These are phyloP conservation scores for Priceomyces fermenticarens DNA, from an alignment of 805 yeast genomes.

Conservation along the genomic window DNA sequence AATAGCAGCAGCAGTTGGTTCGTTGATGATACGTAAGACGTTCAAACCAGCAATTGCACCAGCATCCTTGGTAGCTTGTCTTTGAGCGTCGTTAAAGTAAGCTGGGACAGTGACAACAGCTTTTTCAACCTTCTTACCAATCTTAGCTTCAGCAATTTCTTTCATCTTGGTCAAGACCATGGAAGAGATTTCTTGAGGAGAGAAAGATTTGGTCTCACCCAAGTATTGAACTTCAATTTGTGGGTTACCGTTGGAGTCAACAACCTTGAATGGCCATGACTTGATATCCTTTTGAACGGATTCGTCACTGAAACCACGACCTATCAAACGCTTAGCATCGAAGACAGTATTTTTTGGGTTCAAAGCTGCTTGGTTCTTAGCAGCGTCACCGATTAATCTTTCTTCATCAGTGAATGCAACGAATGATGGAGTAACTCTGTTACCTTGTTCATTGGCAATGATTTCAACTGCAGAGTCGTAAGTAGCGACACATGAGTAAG, in stretches of 20 bases:
- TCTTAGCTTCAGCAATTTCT: slow-evolving; percentile 83
- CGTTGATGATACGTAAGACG: slow-evolving; percentile 48
- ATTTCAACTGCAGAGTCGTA: slow-evolving; percentile 49
- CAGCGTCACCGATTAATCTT: slow-evolving; percentile 52
- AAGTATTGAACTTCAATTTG: slow-evolving; percentile 45
- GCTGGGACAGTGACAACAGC: slow-evolving; percentile 51
- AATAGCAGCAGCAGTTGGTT: slow-evolving; percentile 90
- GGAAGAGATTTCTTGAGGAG: slow-evolving; percentile 48
- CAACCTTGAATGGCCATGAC: slow-evolving; percentile 47
- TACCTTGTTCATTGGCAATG: slow-evolving; percentile 52
- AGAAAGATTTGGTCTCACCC: slow-evolving; percentile 45
- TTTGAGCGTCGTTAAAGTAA: slow-evolving; percentile 49
- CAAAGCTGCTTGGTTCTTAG: slow-evolving; percentile 50
- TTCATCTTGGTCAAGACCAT: slow-evolving; percentile 51
- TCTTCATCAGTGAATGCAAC: slow-evolving; percentile 48
- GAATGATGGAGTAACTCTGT: slow-evolving; percentile 51
- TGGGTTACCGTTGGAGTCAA: slow-evolving; percentile 45
- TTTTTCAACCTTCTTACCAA: slow-evolving; percentile 70
- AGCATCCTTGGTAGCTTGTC: slow-evolving; percentile 52
- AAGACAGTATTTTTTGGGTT: slow-evolving; percentile 49
- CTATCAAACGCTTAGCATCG: slow-evolving; percentile 53
- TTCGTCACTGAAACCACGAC: slow-evolving; percentile 60
- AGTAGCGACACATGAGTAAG: slow-evolving; percentile 51
- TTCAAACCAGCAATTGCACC: slow-evolving; percentile 51
- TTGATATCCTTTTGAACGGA: slow-evolving; percentile 57